These are phyloP conservation scores for Centrapalus pauciflorus DNA, from an alignment of 129 eudicot species.

Conservation along the genomic window DNA sequence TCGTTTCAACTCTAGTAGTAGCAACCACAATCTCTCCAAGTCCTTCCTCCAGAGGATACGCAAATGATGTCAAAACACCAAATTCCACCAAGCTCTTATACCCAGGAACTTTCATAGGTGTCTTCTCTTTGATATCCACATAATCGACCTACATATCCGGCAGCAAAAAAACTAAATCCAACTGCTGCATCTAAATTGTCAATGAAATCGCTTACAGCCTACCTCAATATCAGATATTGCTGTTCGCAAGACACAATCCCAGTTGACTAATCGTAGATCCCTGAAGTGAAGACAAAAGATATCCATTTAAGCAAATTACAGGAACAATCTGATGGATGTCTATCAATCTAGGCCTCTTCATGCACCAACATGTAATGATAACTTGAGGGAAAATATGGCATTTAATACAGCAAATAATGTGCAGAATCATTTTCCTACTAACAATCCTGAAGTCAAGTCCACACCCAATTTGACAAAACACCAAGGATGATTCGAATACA, in stretches of 20 bases:
- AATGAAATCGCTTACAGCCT: neutral
- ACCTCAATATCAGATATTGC: conserved; percentile 99
- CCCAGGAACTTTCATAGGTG: conserved; percentile 75
- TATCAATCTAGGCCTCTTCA: too few species aligned
- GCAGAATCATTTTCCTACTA: neutral
- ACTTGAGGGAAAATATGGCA: neutral
- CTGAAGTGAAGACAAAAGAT: conserved; percentile 30
- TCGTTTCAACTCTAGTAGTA: conserved; percentile 90
- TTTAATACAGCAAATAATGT: neutral
- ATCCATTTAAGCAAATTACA: neutral
- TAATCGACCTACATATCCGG: conserved; percentile 68
- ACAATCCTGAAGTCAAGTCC: neutral
- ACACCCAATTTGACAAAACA: neutral
- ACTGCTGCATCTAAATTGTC: neutral
- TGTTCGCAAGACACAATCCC: conserved; percentile 95
- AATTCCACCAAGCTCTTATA: conserved; percentile 70
- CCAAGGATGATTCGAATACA: neutral
- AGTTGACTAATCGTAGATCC: conserved; percentile 85
- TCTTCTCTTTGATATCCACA: conserved; percentile 72
- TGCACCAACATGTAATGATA: neutral
- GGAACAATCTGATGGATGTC: too few species aligned
- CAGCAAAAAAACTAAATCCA: neutral
- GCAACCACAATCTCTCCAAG: conserved; percentile 93
- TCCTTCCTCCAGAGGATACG: conserved; percentile 79
- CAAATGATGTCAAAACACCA: conserved; percentile 91